These are phyloP conservation scores for Saxispiralis lemnorum DNA, from an alignment of 495 filamentous ascomycete genomes.

Conservation along the genomic window DNA sequence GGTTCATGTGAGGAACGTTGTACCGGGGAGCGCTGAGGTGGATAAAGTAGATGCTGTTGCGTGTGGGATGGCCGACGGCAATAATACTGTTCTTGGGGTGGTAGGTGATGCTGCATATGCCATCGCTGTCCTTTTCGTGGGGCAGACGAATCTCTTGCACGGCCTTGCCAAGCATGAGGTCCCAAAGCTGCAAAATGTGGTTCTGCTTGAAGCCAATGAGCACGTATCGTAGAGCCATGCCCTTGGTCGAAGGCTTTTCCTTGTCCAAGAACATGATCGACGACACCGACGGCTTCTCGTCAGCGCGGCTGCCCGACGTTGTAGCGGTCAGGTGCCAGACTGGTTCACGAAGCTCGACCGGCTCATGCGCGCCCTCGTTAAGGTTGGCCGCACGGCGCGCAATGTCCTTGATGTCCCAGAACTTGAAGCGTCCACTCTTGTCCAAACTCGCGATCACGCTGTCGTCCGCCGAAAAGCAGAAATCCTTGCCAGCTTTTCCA, in stretches of 20 bases:
- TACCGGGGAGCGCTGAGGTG: constrained; percentile 87
- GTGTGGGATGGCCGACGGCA: constrained; percentile 83
- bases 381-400: constrained; percentile 36
- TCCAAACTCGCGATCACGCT: constrained; percentile 85
- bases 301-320: constrained; percentile 26
- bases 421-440: constrained; percentile 82
- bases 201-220: constrained; percentile 98
- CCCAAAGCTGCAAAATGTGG: constrained; percentile 96
- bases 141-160: constrained; percentile 95
- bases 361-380: constrained; percentile 30
- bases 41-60: constrained; percentile 93
- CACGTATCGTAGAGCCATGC: constrained; percentile 75
- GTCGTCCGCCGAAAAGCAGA: constrained; percentile 92
- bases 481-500: constrained; percentile 96
- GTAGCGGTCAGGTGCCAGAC: constrained; percentile 24
- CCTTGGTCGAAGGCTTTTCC: constrained; percentile 70
- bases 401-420: constrained; percentile 85
- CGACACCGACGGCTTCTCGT: constrained; percentile 84
- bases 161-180: constrained; percentile 82
- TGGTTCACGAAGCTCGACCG: constrained; percentile 58
- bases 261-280: constrained; percentile 94
- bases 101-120: constrained; percentile 88
- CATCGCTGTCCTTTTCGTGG: constrained; percentile 90
- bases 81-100: constrained; percentile 80
- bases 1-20: constrained; percentile 57